Evolutionary conservation across 192 early-diverging fungal species (phyloP), one percentile per base, ranked within the genome.

Genomic region (Coemansia sp.): DNA sequence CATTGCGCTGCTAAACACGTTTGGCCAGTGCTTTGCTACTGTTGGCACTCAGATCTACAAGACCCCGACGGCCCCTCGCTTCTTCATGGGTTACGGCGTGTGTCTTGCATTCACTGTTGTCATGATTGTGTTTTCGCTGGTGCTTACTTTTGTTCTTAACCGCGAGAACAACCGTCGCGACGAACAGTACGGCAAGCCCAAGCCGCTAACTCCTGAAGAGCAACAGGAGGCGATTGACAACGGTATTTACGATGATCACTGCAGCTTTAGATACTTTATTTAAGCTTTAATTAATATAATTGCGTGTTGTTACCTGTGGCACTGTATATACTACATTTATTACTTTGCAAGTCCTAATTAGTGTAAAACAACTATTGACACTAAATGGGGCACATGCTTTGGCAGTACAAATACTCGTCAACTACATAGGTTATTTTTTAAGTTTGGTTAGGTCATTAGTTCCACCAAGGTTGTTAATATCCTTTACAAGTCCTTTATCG

Each of bases 41-140:
- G 83, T 93, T 27, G 88, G 85, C 48, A 87, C 88, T 1, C 90
- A 91, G 51, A 86, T 93, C 5, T 93, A 90, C 76, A 84, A 88
- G 57, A 58, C 75, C 17, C 63, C 75, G 2, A 89, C 90, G 24
- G 86, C 79, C 0, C 84, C 84, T 17, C 65, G 82, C 39, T 91
- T 86, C 62, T 73, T 75, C 58, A 76, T 70, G 71, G 76, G 83
- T 29, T 79, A 84, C 37, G 66, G 75, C 21, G 59, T 84, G 12
- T 76, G 85, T 51, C 66, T 79, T 11, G 75, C 67, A 4, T 84
- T 88, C 51, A 81, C 88, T 48, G 67, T 73, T 3, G 61, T 83
- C 29, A 84, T 82, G 24, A 59, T 76, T 2, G 57, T 87, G 15
- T 25, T 85, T 5, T 77, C 87, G 11, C 21, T 87, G 29, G 47